Conservation (phyloP, 1,284 basidiomycete species). For the Fomitopsis pinicola region DNA sequence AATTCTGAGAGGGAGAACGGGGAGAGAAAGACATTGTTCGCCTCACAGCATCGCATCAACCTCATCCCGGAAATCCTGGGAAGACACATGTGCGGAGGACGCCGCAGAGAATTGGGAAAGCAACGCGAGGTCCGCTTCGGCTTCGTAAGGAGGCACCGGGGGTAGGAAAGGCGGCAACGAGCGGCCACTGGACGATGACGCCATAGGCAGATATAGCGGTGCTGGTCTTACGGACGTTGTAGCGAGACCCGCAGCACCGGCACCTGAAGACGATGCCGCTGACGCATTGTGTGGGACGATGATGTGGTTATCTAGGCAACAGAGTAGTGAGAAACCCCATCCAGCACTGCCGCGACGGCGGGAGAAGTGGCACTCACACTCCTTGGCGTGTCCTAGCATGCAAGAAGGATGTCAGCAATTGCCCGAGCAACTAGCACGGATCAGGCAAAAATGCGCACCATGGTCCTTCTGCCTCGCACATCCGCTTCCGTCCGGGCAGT, state of each 20-base stretch:
- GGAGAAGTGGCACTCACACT: slow-evolving; percentile 46
- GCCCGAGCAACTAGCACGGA: neutral
- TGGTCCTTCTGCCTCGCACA: slow-evolving; percentile 61
- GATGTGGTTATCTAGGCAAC: slow-evolving; percentile 44
- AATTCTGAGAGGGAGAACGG: neutral
- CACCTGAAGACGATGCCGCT: neutral
- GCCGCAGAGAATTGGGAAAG: slow-evolving; percentile 9
- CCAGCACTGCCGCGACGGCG: neutral
- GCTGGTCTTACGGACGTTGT: neutral
- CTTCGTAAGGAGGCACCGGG: slow-evolving; percentile 1
- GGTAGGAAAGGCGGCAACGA: slow-evolving; percentile 3
- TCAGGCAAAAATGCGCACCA: slow-evolving; percentile 37
- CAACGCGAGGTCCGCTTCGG: slow-evolving; percentile 5
- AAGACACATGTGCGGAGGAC: slow-evolving; percentile 11
- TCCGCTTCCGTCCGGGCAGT: slow-evolving; percentile 55
- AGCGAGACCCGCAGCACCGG: neutral
- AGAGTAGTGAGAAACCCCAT: neutral
- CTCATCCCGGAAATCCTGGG: slow-evolving; percentile 22
- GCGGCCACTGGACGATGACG: neutral
- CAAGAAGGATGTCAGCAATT: neutral
- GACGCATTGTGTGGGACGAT: slow-evolving; percentile 25
- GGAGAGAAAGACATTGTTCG: neutral
- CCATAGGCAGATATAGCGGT: neutral
- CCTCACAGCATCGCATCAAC: slow-evolving; percentile 27
- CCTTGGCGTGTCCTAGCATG: slow-evolving; percentile 56